Conservation (phyloP, 2,329 filamentous ascomycete genomes). For the Exserohilum turcica region DNA sequence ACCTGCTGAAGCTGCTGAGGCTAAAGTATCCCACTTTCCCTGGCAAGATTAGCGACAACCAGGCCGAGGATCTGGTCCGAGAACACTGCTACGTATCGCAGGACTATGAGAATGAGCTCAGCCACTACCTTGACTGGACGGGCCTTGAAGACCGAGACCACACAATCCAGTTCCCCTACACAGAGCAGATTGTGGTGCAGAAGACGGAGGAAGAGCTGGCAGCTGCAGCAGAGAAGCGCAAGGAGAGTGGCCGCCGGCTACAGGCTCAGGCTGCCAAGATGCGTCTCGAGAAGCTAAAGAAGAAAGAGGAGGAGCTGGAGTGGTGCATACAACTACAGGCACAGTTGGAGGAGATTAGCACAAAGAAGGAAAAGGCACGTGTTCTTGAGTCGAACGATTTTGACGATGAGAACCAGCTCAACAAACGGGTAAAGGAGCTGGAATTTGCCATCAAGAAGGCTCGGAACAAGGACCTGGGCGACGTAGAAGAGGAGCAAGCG, state of each 20-base stretch:
- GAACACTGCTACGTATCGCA: constrained; percentile 89
- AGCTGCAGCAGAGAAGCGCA: constrained; percentile 87
- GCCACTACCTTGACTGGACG: constrained; percentile 82
- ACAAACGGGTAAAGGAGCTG: constrained; percentile 83
- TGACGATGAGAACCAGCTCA: constrained; percentile 85
- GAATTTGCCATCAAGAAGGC: constrained; percentile 89
- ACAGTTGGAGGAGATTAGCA: constrained; percentile 71
- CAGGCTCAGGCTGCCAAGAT: constrained; percentile 98
- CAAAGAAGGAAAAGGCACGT: constrained; percentile 81
- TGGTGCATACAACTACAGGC: constrained; percentile 86
- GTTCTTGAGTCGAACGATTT: constrained; percentile 89
- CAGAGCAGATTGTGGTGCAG: constrained; percentile 85
- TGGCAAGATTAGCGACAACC: constrained; percentile 81
- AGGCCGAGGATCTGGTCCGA: constrained; percentile 84
- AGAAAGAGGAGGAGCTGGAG: constrained; percentile 93
- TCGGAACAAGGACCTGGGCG: constrained; percentile 89
- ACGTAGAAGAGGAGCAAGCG: constrained; percentile 74
- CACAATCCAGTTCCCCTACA: constrained; percentile 91
- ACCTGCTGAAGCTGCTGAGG: constrained; percentile 83
- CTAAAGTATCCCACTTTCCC: constrained; percentile 92
- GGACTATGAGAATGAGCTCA: constrained; percentile 80
- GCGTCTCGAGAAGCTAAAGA: constrained; percentile 91
- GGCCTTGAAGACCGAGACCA: constrained; percentile 87
- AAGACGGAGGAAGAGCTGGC: constrained; percentile 95
- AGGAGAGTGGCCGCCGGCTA: constrained; percentile 86